Evolutionary conservation across 2,329 filamentous ascomycete species (phyloP), one percentile per base, ranked within the genome.

Genomic region (Colletotrichum liaoningense): DNA sequence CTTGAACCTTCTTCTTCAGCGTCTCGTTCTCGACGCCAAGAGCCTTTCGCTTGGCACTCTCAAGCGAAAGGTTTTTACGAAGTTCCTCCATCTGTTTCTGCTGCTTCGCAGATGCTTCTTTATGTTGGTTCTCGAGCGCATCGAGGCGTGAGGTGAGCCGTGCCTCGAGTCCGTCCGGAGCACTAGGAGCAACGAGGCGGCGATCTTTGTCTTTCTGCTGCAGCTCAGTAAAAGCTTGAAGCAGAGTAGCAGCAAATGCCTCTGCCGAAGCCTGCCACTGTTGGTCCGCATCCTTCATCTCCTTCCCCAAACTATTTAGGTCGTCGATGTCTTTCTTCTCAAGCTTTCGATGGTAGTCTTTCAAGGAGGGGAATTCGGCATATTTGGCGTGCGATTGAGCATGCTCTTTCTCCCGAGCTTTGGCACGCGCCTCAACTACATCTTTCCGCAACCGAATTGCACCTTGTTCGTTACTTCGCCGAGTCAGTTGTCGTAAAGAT

Each of bases 101-200:
- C 73, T 73, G 62, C 78, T 75, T 55, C 71, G 75, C 49, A 63
- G 69, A 16, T 24, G 56, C 22, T 26, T 73, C 73, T 30, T 55
- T 55, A 38, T 69, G 64, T n/a, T 55, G 69, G 26, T 62, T 66
- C 11, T 73, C 69, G 8, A 72, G 38, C 19, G 63, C 66, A 46
- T 73, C 75, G 11, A 69, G 38, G n/a, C 62, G 72, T 24, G 65
- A 55, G 4, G 26, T 63, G 33, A 56, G 26, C 28, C 26, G 42
- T 33, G 46, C 12, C 33, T 67, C 69, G 22, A 63, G 57, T 22
- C 38, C 24, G 14, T 63, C 58, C n/a, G 22, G 4, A 7, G 22
- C 9, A 24, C n/a, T 49, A 16, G 66, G 12, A 5, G 11, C 22
- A 33, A 24, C 49, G 16, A 12, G 22, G 66, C 59, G 59, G 9